These are phyloP conservation scores for Curvularia eragrostidis DNA, from an alignment of 2,329 filamentous ascomycete species.

Conservation along the genomic window DNA sequence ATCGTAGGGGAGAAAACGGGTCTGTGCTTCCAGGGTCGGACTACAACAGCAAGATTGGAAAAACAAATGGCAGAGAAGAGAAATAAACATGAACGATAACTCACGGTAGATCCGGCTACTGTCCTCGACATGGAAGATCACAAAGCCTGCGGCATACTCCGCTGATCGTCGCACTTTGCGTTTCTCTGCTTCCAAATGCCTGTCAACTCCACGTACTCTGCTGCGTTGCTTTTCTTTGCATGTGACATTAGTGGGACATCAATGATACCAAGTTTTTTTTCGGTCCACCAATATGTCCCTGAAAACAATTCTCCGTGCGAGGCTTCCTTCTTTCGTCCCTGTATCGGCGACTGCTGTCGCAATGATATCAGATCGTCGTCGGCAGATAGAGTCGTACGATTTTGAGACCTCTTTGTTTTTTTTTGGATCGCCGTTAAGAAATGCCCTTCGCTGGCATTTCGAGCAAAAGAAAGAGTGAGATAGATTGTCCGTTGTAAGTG, in stretches of 20 bases:
- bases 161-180: neutral
- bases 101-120: no score
- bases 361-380: neutral
- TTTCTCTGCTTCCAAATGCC: neutral
- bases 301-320: neutral
- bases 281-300: neutral
- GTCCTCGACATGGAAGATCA: neutral
- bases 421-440: neutral
- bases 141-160: neutral
- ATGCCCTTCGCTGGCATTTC: neutral
- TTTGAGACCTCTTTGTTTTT: neutral
- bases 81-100: neutral
- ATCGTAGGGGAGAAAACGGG: neutral
- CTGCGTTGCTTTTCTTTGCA: neutral
- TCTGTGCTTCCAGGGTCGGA: neutral
- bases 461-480: neutral
- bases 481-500: neutral
- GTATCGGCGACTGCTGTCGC: neutral
- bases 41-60: neutral
- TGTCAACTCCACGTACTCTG: neutral
- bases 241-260: no score
- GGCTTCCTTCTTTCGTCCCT: neutral
- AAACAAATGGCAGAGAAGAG: neutral
- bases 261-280: neutral
- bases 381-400: neutral